A percentile compares a stretch with the other conserved stretches of the same genome.
These are phyloP conservation scores for Saussurea involucrata DNA, from an alignment of 129 eudicot species.

Conservation along the genomic window DNA sequence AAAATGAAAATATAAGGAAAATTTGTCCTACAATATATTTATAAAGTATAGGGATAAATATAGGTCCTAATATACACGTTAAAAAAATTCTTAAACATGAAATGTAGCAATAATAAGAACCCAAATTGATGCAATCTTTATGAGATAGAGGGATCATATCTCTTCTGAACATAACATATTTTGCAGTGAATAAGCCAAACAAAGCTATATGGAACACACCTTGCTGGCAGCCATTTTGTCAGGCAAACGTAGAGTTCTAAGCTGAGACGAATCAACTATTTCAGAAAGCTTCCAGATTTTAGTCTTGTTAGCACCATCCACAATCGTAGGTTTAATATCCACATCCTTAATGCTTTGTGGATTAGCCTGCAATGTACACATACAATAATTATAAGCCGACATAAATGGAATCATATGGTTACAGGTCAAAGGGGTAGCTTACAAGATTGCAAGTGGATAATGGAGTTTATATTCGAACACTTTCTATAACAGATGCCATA, in stretches of 20 bases:
- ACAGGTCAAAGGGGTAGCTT: conserved; percentile 10
- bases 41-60: not conserved
- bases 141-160: not conserved
- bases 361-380: conserved; percentile 44
- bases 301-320: conserved; percentile 46
- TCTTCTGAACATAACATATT: not conserved
- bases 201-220: conserved; percentile 38
- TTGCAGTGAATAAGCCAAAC: not conserved
- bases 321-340: conserved; percentile 69
- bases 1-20: not conserved
- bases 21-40: too few species aligned
- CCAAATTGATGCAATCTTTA: not conserved
- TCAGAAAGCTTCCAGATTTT: conserved; percentile 77
- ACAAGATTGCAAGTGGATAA: conserved; percentile 76
- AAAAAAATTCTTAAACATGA: not conserved
- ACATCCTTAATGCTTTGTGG: conserved; percentile 60
- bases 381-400: not conserved
- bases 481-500: conserved; percentile 43
- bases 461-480: conserved; percentile 62
- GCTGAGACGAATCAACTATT: conserved; percentile 57
- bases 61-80: not conserved
- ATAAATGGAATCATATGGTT: not conserved
- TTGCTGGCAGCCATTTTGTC: conserved; percentile 76
- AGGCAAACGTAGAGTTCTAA: conserved; percentile 68
- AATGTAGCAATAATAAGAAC: not conserved